These are phyloP conservation scores for Danielia reshetovae DNA, from an alignment of 805 yeast species.

Conservation along the genomic window DNA sequence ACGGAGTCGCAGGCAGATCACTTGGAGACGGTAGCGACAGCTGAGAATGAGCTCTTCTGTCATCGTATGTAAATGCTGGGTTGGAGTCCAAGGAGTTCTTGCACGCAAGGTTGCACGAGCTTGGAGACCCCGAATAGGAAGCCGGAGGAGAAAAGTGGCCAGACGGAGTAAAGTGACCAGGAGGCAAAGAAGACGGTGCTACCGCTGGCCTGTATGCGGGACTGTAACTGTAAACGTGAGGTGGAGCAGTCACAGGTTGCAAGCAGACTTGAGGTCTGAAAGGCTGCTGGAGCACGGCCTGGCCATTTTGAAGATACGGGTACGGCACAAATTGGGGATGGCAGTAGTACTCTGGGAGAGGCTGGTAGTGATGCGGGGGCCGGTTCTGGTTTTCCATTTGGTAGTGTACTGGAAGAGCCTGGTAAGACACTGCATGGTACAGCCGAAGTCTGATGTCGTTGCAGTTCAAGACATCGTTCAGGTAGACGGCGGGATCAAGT, in stretches of 20 bases:
- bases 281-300: not conserved
- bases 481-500: constrained; percentile 16
- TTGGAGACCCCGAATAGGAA: not conserved
- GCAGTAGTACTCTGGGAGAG: constrained; percentile 4
- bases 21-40: not conserved
- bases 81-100: too few species aligned
- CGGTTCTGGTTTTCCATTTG: not conserved
- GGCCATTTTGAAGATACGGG: constrained; percentile 1
- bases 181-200: too few species aligned
- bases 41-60: not conserved
- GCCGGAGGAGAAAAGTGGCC: not conserved
- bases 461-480: constrained; percentile 6
- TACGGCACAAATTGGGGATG: constrained; percentile 3
- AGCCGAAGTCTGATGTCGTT: constrained; percentile 1
- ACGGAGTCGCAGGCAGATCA: not conserved
- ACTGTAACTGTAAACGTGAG: not conserved
- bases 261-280: not conserved
- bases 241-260: not conserved
- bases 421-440: not conserved
- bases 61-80: not conserved
- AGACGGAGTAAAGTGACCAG: too few species aligned
- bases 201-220: too few species aligned
- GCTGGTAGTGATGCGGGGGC: constrained; percentile 1
- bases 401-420: too few species aligned
- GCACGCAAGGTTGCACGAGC: too few species aligned